Evolutionary conservation across 345 rosid genomes (phyloP).

Genomic region (Lumnitzera racemosa): DNA sequence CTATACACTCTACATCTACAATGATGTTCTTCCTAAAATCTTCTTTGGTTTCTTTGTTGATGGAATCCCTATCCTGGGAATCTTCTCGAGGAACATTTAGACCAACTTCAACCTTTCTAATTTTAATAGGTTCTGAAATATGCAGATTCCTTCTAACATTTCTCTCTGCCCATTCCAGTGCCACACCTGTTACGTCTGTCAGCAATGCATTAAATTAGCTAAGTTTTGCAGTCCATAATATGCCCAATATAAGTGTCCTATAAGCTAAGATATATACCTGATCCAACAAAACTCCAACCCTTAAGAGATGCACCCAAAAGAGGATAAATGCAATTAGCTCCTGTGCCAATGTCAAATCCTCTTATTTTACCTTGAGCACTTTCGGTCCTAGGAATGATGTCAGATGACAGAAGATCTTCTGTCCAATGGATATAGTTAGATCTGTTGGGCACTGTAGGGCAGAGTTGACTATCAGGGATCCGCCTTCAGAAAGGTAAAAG

Average conservation of each 20-base stretch:
- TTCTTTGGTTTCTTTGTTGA: slow-evolving; percentile 14
- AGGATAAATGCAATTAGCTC: slow-evolving; percentile 92
- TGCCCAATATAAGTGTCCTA: no score
- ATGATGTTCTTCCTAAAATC: slow-evolving; percentile 4
- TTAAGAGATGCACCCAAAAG: slow-evolving; percentile 85
- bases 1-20: slow-evolving; percentile 9
- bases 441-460: slow-evolving; percentile 90
- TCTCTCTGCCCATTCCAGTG: slow-evolving; percentile 85
- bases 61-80: slow-evolving; percentile 11
- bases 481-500: slow-evolving; percentile 40
- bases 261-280: slow-evolving; percentile 37
- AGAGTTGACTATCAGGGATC: slow-evolving; percentile 95
- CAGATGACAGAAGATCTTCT: slow-evolving; percentile 72
- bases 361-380: slow-evolving; percentile 28
- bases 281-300: slow-evolving; percentile 75
- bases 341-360: slow-evolving; percentile 93
- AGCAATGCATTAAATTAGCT: slow-evolving; percentile 6
- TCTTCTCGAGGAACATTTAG: slow-evolving; percentile 11
- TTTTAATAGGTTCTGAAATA: slow-evolving; percentile 55
- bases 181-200: slow-evolving; percentile 74
- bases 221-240: no score
- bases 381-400: slow-evolving; percentile 33
- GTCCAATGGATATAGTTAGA: slow-evolving; percentile 93
- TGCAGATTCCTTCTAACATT: slow-evolving; percentile 65
- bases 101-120: slow-evolving; percentile 43